phyloP scores from a whole-genome alignment of 805 yeast species.

The Metschnikowia drakensbergensis region DNA sequence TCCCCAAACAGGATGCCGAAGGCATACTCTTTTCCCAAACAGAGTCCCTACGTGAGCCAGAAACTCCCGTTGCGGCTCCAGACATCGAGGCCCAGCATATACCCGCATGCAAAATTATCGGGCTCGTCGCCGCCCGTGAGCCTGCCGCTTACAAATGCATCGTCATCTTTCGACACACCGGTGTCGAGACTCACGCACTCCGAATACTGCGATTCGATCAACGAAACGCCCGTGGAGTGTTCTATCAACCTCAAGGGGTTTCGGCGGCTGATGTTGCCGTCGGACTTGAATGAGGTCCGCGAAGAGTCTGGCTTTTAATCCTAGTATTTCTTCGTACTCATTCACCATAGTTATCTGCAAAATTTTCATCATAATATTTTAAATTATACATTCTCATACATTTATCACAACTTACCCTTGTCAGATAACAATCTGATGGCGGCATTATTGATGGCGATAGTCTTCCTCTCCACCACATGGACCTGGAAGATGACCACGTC shows the following conservation, averaged over 20 bases:
- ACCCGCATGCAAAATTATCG: constrained; percentile 7
- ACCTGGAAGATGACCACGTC: constrained; percentile 75
- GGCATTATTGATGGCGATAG: constrained; percentile 79
- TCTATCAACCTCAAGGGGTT: constrained; percentile 17
- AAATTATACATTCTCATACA: too few species aligned
- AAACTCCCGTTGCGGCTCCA: constrained; percentile 3
- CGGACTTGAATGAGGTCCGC: constrained; percentile 9
- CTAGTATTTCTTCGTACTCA: background rate
- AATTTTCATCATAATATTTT: too few species aligned
- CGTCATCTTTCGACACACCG: constrained; percentile 20
- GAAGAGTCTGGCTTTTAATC: constrained; percentile 7
- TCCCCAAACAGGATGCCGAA: background rate
- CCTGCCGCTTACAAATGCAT: constrained; percentile 30
- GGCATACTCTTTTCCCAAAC: constrained; percentile 5
- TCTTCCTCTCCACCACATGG: constrained; percentile 70
- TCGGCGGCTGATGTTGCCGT: background rate
- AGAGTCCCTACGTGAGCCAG: background rate
- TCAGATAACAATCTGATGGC: constrained; percentile 59
- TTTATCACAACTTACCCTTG: constrained; percentile 36
- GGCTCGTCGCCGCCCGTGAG: constrained; percentile 30
- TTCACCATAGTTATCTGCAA: too few species aligned
- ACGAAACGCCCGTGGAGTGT: constrained; percentile 39
- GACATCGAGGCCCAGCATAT: constrained; percentile 10
- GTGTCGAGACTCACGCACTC: constrained; percentile 15
- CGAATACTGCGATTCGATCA: constrained; percentile 34